Percentiles rank a stretch among this genome's conserved stretches.
Conservation (phyloP, 257 asterid species). For the Petunia axillaris region DNA sequence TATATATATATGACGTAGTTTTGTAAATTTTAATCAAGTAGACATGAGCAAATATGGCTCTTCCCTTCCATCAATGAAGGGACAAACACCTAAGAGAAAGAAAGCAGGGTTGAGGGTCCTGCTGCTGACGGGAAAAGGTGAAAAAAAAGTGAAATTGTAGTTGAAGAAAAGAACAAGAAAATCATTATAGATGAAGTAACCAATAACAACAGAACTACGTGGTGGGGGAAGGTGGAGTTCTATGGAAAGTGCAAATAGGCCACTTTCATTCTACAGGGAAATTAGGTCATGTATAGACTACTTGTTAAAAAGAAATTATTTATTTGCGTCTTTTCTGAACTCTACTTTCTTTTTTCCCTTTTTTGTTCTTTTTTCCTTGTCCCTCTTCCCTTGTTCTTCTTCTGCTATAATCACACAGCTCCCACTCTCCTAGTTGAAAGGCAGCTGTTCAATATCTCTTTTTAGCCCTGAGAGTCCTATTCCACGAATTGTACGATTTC, state of each 20-base stretch:
- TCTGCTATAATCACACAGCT: background rate
- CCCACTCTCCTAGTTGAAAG: too few species aligned
- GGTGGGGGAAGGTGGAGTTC: background rate
- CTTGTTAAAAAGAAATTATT: too few species aligned
- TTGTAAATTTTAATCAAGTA: too few species aligned
- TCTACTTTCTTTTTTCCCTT: too few species aligned
- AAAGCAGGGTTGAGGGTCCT: background rate
- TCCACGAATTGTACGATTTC: too few species aligned
- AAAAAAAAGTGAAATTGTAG: conserved; percentile 15
- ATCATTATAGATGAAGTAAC: background rate
- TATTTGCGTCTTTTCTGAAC: too few species aligned
- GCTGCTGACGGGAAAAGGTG: background rate
- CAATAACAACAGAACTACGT: background rate
- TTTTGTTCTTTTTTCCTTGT: too few species aligned
- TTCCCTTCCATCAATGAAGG: background rate
- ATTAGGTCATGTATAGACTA: background rate
- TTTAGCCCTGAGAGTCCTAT: too few species aligned
- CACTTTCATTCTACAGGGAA: conserved; percentile 9
- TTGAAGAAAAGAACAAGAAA: background rate
- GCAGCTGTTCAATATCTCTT: too few species aligned
- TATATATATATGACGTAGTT: too few species aligned
- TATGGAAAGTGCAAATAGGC: background rate
- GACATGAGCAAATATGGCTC: background rate
- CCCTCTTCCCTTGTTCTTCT: background rate
- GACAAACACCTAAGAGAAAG: background rate